Evolutionary conservation across 176 grass and related monocot species (phyloP), one percentile per base, ranked within the genome.

Genomic region (Areca catechu): DNA sequence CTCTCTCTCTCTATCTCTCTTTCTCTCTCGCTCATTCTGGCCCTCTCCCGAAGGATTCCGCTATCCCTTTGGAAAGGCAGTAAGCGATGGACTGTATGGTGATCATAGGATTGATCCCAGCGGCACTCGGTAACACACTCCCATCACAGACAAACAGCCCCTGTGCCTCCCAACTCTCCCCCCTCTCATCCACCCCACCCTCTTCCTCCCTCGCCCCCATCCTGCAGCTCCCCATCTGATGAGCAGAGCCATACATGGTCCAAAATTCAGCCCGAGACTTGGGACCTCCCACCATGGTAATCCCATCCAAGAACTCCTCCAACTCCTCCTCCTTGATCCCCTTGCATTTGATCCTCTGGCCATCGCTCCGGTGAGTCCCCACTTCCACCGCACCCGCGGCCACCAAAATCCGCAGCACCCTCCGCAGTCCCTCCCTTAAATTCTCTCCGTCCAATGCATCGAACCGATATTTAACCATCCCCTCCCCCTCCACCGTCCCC

Each of bases 21-120:
- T n/a, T n/a, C n/a, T n/a, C n/a, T n/a, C n/a, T n/a, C n/a, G n/a
- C n/a, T 29, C 27, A 29, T 29, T 29, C 5, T 1, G 5, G 27
- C 0, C 27, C 27, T 29, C 27, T 29, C 5, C 4, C 4, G 4
- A 97, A 64, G 15, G 50, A 65, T 25, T 88, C 69, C 5, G 61
- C 83, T 47, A 97, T 97, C 49, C 81, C 86, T 3, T 63, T 61
- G 43, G 78, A 83, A 62, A 97, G 74, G 72, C 83, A 88, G 65
- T 85, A 88, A 4, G 93, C 93, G 1, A 83, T 66, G 67, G 86
- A 82, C 15, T 88, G 81, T 19, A 91, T 91, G 78, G 93, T 97
- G 72, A 97, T 69, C 93, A 97, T 91, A 53, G 92, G 92, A 71
- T 97, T 97, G 29, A 97, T 57, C 19, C 87, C 93, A 20, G 88